phyloP scores from a whole-genome alignment of 805 yeast species.

The Yamadazyma olivae region DNA sequence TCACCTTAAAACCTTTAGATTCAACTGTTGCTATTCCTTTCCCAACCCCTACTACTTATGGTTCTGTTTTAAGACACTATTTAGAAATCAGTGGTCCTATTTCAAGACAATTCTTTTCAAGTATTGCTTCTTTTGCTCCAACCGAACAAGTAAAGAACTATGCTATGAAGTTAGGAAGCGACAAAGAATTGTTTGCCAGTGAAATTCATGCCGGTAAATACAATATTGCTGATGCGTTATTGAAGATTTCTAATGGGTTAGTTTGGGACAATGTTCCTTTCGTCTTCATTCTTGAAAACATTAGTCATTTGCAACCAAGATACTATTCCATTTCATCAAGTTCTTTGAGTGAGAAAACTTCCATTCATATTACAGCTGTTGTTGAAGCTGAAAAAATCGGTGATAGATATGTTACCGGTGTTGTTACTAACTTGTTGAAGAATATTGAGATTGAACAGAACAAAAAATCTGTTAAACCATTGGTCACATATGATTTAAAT shows the following conservation, averaged over 20 bases:
- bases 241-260: slow-evolving; percentile 54
- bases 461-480: slow-evolving; percentile 39
- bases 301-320: slow-evolving; percentile 86
- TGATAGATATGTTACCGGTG: slow-evolving; percentile 62
- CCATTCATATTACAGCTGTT: slow-evolving; percentile 84
- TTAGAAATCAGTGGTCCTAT: slow-evolving; percentile 91
- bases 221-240: slow-evolving; percentile 75
- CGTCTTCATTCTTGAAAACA: slow-evolving; percentile 75
- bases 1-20: slow-evolving; percentile 68
- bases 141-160: slow-evolving; percentile 49
- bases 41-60: slow-evolving; percentile 86
- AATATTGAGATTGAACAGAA: slow-evolving; percentile 63
- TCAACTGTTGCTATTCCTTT: slow-evolving; percentile 61
- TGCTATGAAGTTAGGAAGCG: slow-evolving; percentile 55
- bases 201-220: slow-evolving; percentile 59
- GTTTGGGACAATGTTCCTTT: slow-evolving; percentile 83
- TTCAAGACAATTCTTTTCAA: slow-evolving; percentile 79
- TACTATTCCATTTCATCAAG: slow-evolving; percentile 96
- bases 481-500: slow-evolving; percentile 63
- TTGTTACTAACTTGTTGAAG: slow-evolving; percentile 83
- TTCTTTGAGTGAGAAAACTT: slow-evolving; percentile 68
- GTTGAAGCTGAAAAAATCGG: slow-evolving; percentile 62
- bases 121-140: slow-evolving; percentile 83
- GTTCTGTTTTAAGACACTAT: slow-evolving; percentile 78
- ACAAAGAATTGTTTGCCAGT: slow-evolving; percentile 65